Evolutionary conservation across 768 basidiomycete species (phyloP).

Genomic region (Lentinus tigrinus): DNA sequence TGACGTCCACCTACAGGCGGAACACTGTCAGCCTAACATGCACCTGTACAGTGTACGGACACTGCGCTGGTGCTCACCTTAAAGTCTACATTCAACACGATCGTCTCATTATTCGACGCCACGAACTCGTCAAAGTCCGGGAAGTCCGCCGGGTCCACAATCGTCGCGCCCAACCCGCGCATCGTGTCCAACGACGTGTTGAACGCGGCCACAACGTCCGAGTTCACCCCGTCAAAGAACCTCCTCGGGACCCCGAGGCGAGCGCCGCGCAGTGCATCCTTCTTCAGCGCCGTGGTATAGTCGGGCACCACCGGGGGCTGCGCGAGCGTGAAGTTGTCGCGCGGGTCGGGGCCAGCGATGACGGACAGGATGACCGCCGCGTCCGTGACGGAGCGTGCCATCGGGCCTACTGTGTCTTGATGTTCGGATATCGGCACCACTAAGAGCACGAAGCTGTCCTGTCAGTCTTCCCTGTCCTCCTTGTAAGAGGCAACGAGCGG

Average conservation of each 20-base stretch:
- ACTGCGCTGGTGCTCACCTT: conserved; percentile 38
- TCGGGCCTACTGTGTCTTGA: conserved; percentile 37
- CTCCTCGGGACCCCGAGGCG: conserved; percentile 44
- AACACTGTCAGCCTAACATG: too few species aligned
- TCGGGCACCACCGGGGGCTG: conserved; percentile 51
- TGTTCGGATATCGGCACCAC: conserved; percentile 41
- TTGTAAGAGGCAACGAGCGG: conserved; percentile 19
- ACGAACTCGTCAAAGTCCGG: conserved; percentile 49
- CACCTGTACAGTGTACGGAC: too few species aligned
- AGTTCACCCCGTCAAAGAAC: conserved; percentile 28
- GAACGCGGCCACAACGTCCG: conserved; percentile 35
- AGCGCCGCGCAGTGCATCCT: conserved; percentile 42
- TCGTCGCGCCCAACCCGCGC: conserved; percentile 39
- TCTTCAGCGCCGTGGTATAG: conserved; percentile 49
- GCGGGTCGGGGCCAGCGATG: conserved; percentile 42
- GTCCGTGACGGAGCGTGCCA: conserved; percentile 33
- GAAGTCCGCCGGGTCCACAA: conserved; percentile 63
- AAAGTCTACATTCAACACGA: conserved; percentile 56
- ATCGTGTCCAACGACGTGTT: conserved; percentile 38
- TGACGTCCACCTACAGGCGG: conserved; percentile 46
- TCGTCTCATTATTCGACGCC: conserved; percentile 48
- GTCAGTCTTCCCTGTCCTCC: conserved; percentile 27
- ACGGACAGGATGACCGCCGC: conserved; percentile 31
- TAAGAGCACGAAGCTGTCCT: conserved; percentile 23
- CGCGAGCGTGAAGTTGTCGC: conserved; percentile 39